Conservation (phyloP, 306 rosid species). For the Castanea mollissima region DNA sequence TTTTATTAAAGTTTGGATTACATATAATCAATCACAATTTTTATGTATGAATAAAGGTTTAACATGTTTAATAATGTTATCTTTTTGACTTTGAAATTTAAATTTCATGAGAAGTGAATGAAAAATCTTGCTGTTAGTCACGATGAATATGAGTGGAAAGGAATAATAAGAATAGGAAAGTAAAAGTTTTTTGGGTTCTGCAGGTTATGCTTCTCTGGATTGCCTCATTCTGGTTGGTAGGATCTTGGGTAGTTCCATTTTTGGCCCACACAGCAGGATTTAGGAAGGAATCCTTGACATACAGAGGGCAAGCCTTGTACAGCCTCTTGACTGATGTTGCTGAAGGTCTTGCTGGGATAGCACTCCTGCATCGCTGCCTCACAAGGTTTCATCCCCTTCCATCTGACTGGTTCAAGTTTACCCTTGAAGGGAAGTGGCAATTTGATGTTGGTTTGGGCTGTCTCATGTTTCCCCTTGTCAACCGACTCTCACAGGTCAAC, state of each 20-base stretch:
- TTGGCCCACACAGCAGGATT: conserved; percentile 53
- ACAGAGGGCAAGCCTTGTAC: conserved; percentile 62
- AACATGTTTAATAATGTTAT: background rate
- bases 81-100: background rate
- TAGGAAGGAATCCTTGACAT: conserved; percentile 54
- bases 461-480: conserved; percentile 60
- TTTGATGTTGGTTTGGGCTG: conserved; percentile 55
- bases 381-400: conserved; percentile 51
- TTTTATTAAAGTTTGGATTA: background rate
- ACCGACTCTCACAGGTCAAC: conserved; percentile 52
- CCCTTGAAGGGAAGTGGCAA: conserved; percentile 47
- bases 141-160: background rate
- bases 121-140: background rate
- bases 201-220: conserved; percentile 69
- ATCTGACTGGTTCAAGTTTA: conserved; percentile 52
- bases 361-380: conserved; percentile 48
- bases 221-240: conserved; percentile 60
- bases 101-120: background rate
- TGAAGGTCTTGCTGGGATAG: conserved; percentile 56
- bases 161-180: conserved; percentile 1
- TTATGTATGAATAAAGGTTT: background rate
- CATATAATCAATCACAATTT: background rate
- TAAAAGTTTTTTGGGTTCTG: conserved; percentile 32
- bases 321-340: conserved; percentile 51
- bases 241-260: conserved; percentile 63